Evolutionary conservation across 345 rosid genomes (phyloP).

Genomic region (Laguncularia racemosa): DNA sequence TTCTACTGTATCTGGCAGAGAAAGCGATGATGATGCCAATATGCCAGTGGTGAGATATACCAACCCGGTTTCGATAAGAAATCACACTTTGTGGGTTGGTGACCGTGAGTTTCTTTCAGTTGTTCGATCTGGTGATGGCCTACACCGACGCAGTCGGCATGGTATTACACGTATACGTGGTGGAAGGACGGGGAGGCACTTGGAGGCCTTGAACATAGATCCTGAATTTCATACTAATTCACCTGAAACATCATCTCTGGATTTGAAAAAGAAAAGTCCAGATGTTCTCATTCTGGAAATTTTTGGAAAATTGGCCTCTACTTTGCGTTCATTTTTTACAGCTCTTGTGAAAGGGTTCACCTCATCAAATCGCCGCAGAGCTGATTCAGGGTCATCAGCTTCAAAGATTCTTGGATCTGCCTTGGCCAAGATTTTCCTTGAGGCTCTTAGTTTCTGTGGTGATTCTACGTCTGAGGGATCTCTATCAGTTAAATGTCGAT

Average conservation of each 20-base stretch:
- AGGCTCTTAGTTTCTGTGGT: conserved; percentile 79
- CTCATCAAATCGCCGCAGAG: conserved; percentile 84
- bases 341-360: conserved; percentile 91
- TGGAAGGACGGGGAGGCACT: conserved; percentile 78
- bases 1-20: conserved; percentile 69
- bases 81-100: conserved; percentile 67
- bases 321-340: conserved; percentile 65
- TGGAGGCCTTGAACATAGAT: conserved; percentile 66
- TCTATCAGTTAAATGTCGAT: conserved; percentile 79
- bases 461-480: conserved; percentile 51
- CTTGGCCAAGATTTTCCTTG: conserved; percentile 70
- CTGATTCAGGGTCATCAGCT: conserved; percentile 70
- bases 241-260: conserved; percentile 54
- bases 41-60: conserved; percentile 62
- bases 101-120: conserved; percentile 77
- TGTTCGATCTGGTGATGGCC: conserved; percentile 69
- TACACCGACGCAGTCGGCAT: conserved; percentile 77
- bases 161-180: conserved; percentile 81
- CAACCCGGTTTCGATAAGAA: conserved; percentile 72
- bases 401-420: conserved; percentile 84
- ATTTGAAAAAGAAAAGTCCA: conserved; percentile 69
- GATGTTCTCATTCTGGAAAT: conserved; percentile 63
- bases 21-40: conserved; percentile 72
- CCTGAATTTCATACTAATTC: conserved; percentile 48
- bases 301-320: conserved; percentile 61